A percentile compares a stretch with the other conserved stretches of the same genome.
These are phyloP conservation scores for Zoysia matrella DNA, from an alignment of 202 grass and related monocot species.

Conservation along the genomic window DNA sequence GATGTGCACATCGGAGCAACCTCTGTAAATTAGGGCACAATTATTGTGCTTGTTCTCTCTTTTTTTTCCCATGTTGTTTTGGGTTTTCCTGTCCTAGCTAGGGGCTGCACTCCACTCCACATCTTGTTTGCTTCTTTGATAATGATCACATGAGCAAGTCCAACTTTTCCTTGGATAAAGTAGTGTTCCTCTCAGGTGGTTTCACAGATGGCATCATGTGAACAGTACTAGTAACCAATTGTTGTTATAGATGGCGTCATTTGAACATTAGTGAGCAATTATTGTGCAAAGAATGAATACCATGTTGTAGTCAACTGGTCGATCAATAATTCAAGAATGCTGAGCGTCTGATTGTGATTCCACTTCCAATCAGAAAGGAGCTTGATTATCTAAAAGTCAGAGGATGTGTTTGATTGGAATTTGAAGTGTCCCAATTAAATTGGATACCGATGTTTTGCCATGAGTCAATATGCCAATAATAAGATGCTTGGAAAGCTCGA, in stretches of 20 bases:
- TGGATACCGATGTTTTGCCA: background rate
- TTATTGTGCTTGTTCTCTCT: slow-evolving; percentile 7
- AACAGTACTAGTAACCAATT: background rate
- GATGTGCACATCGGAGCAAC: slow-evolving; percentile 27
- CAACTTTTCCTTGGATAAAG: background rate
- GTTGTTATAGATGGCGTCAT: no score
- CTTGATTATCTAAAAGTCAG: background rate
- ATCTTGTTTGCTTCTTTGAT: background rate
- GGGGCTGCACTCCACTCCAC: background rate
- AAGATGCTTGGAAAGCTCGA: slow-evolving; percentile 39
- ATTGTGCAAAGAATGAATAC: background rate
- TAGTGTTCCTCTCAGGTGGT: background rate
- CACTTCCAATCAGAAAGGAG: slow-evolving; percentile 10
- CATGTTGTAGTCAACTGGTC: slow-evolving; percentile 15
- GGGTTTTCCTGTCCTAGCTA: slow-evolving; percentile 22
- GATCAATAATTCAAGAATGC: slow-evolving; percentile 11
- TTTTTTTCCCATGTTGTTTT: background rate
- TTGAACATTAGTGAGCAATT: background rate
- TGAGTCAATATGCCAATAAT: slow-evolving; percentile 46
- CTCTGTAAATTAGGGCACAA: background rate
- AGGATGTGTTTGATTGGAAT: slow-evolving; percentile 34
- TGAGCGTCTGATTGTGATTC: slow-evolving; percentile 25
- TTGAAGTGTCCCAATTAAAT: slow-evolving; percentile 19
- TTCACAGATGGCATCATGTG: background rate
- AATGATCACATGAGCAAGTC: background rate